A percentile compares a stretch with the other conserved stretches of the same genome.
These are phyloP conservation scores for Leishmania lainsoni DNA, from an alignment of 208 protist genomes.

Conservation along the genomic window DNA sequence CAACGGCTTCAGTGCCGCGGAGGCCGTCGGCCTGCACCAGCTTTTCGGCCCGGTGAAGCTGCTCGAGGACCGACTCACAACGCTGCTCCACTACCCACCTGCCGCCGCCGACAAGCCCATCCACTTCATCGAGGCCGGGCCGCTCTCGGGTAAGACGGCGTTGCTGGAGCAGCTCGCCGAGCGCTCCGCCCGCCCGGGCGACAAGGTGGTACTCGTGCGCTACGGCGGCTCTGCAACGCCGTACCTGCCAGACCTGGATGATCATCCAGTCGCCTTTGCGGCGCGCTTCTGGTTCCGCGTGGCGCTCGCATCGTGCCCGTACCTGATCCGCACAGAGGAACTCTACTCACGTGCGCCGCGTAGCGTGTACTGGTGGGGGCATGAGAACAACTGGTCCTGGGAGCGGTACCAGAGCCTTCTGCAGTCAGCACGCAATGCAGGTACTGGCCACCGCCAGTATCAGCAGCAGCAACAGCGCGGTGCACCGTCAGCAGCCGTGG, in stretches of 20 bases:
- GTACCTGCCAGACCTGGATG: conserved; percentile 78
- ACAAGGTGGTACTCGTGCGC: conserved; percentile 71
- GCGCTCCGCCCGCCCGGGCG: conserved; percentile 42
- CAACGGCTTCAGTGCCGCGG: conserved; percentile 63
- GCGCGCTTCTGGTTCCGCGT: conserved; percentile 87
- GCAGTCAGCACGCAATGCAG: conserved; percentile 27
- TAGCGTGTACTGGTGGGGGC: conserved; percentile 76
- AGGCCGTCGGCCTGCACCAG: conserved; percentile 68
- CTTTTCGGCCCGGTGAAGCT: conserved; percentile 82
- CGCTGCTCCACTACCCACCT: conserved; percentile 61
- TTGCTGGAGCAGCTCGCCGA: conserved; percentile 66
- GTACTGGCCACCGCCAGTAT: conserved; percentile 23
- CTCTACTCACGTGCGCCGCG: conserved; percentile 75
- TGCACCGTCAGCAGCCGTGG: not conserved
- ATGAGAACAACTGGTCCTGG: conserved; percentile 80
- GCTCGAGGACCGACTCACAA: conserved; percentile 75
- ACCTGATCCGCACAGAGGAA: conserved; percentile 72
- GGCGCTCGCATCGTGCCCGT: conserved; percentile 71
- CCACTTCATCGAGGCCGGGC: conserved; percentile 78
- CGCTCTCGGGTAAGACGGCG: conserved; percentile 74
- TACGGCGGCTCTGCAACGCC: conserved; percentile 74
- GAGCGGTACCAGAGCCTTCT: conserved; percentile 65
- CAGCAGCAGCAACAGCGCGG: conserved; percentile 20
- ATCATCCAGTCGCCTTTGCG: conserved; percentile 80
- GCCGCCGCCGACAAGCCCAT: conserved; percentile 62